Percentiles rank a stretch among this genome's conserved stretches.
phyloP scores from a whole-genome alignment of 257 asterid genomes.

The Solanum piurae region DNA sequence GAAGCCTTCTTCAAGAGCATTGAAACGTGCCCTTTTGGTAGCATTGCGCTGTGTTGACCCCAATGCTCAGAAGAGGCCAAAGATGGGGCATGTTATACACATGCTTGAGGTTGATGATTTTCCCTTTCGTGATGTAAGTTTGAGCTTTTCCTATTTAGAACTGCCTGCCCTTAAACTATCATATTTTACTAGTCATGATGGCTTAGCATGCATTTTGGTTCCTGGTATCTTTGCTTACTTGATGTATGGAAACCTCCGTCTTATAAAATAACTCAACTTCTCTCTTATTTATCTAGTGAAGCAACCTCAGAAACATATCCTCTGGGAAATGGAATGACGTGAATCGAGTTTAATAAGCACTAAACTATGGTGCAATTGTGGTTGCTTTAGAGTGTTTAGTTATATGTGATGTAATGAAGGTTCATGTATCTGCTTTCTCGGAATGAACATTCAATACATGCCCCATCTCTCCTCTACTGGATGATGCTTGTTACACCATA shows the following conservation, averaged over 20 bases:
- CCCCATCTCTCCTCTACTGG: neutral
- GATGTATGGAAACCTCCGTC: neutral
- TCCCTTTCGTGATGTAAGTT: slow-evolving; percentile 22
- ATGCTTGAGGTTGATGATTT: slow-evolving; percentile 35
- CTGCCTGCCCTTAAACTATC: neutral
- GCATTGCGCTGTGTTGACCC: slow-evolving; percentile 34
- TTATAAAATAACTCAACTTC: neutral
- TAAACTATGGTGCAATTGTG: neutral
- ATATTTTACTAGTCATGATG: neutral
- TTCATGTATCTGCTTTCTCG: neutral
- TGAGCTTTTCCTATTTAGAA: neutral
- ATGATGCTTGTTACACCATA: neutral
- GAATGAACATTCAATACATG: neutral
- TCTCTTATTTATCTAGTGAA: neutral
- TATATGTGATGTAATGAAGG: neutral
- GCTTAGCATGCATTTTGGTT: neutral
- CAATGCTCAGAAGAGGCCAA: slow-evolving; percentile 27
- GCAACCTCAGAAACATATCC: neutral
- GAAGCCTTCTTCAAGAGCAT: slow-evolving; percentile 24
- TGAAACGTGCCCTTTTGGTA: slow-evolving; percentile 29
- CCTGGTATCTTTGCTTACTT: neutral
- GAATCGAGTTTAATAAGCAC: neutral
- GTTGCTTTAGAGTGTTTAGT: neutral
- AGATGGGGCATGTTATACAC: slow-evolving; percentile 26
- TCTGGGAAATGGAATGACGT: neutral